Percentiles rank a stretch among this genome's conserved stretches.
Evolutionary conservation across 163 green algal species (phyloP).

Genomic region (Chlamydomonas reinhardtii): DNA sequence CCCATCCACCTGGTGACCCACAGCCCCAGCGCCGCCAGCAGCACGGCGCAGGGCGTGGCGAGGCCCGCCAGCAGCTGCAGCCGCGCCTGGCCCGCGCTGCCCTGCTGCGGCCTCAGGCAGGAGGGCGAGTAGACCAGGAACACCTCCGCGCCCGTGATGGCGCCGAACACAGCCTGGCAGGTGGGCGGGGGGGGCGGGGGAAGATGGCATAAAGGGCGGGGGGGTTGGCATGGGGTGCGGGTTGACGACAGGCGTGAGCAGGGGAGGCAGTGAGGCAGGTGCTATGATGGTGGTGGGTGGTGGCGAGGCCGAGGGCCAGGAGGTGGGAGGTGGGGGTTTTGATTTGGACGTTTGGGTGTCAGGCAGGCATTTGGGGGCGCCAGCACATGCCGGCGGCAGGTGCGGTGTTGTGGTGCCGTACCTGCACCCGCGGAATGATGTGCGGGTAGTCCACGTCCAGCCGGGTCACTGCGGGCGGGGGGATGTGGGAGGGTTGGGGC

Average conservation of each 20-base stretch:
- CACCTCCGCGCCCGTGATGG: conserved; percentile 36
- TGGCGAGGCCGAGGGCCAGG: too few species aligned
- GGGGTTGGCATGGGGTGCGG: background rate
- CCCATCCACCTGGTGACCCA: conserved; percentile 6
- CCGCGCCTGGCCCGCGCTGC: background rate
- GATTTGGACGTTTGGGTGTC: too few species aligned
- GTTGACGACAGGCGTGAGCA: background rate
- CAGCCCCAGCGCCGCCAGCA: background rate
- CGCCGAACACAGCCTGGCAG: conserved; percentile 5
- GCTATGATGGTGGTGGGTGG: too few species aligned
- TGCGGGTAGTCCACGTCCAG: conserved; percentile 22
- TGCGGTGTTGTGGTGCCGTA: too few species aligned
- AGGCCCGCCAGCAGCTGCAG: conserved; percentile 27
- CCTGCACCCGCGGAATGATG: conserved; percentile 4
- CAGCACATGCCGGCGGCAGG: too few species aligned
- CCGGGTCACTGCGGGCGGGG: conserved; percentile 19
- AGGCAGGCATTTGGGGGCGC: too few species aligned
- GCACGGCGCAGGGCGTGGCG: conserved; percentile 7
- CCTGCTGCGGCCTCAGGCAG: background rate
- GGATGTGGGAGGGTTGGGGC: background rate
- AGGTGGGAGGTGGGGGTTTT: too few species aligned
- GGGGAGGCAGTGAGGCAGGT: too few species aligned
- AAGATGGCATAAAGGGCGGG: background rate
- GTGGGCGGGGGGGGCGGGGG: too few species aligned
- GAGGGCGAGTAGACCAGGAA: conserved; percentile 25